These are phyloP conservation scores for Candida ficus DNA, from an alignment of 805 yeast genomes.

Conservation along the genomic window DNA sequence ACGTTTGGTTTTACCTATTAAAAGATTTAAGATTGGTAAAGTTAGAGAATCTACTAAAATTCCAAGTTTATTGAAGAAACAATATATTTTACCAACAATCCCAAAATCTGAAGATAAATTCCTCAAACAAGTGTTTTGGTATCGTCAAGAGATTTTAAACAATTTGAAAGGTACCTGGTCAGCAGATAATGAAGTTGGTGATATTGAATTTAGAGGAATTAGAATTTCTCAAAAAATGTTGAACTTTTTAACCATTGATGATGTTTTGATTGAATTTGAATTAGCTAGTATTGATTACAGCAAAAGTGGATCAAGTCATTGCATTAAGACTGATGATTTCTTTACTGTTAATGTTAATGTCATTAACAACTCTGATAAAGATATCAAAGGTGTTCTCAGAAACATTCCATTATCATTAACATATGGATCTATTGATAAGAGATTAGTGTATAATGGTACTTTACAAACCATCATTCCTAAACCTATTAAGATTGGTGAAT, in stretches of 20 bases:
- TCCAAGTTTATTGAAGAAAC: slow-evolving; percentile 68
- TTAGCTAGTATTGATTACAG: slow-evolving; percentile 9
- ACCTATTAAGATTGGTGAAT: slow-evolving; percentile 38
- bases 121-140: slow-evolving; percentile 74
- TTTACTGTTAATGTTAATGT: slow-evolving; percentile 47
- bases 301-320: slow-evolving; percentile 27
- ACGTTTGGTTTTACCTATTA: slow-evolving; percentile 70
- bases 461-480: slow-evolving; percentile 50
- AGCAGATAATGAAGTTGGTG: slow-evolving; percentile 39
- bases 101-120: slow-evolving; percentile 51
- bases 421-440: slow-evolving; percentile 42
- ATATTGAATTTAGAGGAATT: slow-evolving; percentile 61
- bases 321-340: slow-evolving; percentile 41
- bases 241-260: slow-evolving; percentile 44
- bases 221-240: slow-evolving; percentile 60
- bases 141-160: slow-evolving; percentile 58
- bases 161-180: slow-evolving; percentile 65
- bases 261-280: slow-evolving; percentile 37
- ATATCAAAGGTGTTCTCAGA: slow-evolving; percentile 51
- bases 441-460: slow-evolving; percentile 67
- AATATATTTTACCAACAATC: slow-evolving; percentile 50
- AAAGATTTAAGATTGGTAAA: slow-evolving; percentile 39
- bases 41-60: slow-evolving; percentile 47
- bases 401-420: slow-evolving; percentile 44
- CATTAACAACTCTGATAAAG: slow-evolving; percentile 38